Conservation (phyloP, 192 early-diverging fungal genomes). For the Backusella morwellensis region DNA sequence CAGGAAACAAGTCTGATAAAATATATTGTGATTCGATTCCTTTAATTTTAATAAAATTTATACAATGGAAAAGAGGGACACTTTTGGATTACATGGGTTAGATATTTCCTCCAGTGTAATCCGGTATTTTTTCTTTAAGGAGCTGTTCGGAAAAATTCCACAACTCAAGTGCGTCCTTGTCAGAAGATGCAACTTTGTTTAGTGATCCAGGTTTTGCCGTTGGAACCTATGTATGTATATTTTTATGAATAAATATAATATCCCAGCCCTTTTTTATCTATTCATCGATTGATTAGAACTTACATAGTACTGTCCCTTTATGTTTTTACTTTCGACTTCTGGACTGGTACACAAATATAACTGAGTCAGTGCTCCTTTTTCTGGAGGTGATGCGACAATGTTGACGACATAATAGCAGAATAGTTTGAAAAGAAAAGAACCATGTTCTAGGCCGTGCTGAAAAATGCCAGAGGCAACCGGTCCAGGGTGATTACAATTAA, state of each 20-base stretch:
- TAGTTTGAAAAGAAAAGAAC: no score
- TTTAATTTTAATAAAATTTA: no score
- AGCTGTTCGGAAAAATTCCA: conserved; percentile 27
- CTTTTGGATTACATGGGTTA: background rate
- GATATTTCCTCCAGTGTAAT: conserved; percentile 15
- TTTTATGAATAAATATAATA: background rate
- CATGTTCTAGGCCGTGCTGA: no score
- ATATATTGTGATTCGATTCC: no score
- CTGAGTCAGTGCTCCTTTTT: conserved; percentile 39
- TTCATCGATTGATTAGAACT: background rate
- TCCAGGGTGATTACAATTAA: no score
- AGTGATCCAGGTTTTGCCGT: background rate
- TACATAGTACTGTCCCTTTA: conserved; percentile 37
- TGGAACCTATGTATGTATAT: background rate
- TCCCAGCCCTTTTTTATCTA: background rate
- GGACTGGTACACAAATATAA: conserved; percentile 48
- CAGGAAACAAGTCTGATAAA: no score
- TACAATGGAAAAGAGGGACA: no score
- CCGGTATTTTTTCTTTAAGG: conserved; percentile 25
- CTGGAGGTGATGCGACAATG: no score
- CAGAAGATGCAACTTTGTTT: background rate
- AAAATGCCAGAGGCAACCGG: no score
- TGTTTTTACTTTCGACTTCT: conserved; percentile 46
- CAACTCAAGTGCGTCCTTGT: conserved; percentile 3
- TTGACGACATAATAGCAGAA: no score